These are phyloP conservation scores for Cladorrhinum sp. DNA, from an alignment of 2,329 filamentous ascomycete genomes.

Conservation along the genomic window DNA sequence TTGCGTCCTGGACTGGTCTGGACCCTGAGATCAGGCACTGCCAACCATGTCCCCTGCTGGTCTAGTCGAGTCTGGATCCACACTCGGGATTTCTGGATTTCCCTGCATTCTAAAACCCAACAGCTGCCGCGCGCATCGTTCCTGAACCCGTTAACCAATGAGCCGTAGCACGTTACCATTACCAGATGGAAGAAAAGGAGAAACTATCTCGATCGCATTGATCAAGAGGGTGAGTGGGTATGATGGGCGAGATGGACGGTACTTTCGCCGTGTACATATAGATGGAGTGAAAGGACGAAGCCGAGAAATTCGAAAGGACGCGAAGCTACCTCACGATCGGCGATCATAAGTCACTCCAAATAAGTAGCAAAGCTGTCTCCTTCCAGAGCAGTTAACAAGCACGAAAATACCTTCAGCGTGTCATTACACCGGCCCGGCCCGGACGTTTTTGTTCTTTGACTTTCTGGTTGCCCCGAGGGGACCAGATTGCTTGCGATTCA, in stretches of 20 bases:
- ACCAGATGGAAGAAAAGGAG: background rate
- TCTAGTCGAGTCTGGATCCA: slow-evolving; percentile 3
- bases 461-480: background rate
- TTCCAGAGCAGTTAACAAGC: background rate
- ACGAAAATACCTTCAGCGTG: background rate
- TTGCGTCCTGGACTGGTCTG: slow-evolving; percentile 17
- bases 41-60: background rate
- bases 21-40: slow-evolving; percentile 9
- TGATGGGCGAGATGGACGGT: background rate
- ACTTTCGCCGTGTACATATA: background rate
- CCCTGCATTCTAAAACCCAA: background rate
- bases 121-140: background rate
- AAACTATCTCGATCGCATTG: background rate
- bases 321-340: background rate
- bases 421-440: background rate
- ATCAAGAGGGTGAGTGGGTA: no score
- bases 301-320: background rate
- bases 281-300: background rate
- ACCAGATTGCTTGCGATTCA: background rate
- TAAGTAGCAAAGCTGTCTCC: background rate
- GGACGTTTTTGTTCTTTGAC: background rate
- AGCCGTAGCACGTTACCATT: background rate
- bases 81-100: slow-evolving; percentile 16
- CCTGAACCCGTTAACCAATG: background rate
- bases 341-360: background rate